Base-by-base conservation (phyloP, 805 yeast genomes). In the Candida rishiriensis region DNA sequence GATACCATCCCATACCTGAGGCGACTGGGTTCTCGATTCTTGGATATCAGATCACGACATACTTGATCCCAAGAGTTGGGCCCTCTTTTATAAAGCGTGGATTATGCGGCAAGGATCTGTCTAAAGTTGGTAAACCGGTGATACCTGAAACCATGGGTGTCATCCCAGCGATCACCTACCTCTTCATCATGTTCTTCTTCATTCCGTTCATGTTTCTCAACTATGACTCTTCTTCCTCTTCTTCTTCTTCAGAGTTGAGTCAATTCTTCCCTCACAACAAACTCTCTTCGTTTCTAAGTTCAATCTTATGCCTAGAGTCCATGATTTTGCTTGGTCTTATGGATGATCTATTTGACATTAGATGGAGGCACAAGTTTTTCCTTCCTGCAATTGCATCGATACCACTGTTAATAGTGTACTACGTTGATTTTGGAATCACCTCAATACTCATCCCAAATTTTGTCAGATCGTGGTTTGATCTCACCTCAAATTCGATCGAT, bases 351-450 rank as follows among this genome's bases (percentile, higher is more conserved):
- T 93, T 93, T 59, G 99, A 93, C 64, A 81, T 93, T 50, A 76
- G 96, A 54, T 93, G 99, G 99, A 75, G 99, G 60, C 96, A 93
- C 69, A 93, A 93, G 71, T 88, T 93, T 68, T 88, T 93, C 57
- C 61, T 93, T 52, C 99, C 99, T 0, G 96, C 96, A 0, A 79
- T 93, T 43, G 97, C 97, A 0, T 83, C 96, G 1, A 80, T 93
- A 36, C 99, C 99, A 5, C 71, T 93, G 54, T 72, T 93, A 46
- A 78, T 91, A 14, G 96, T 93, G 2, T 93, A 93, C 65, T 89
- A 87, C 55, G 88, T 90, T 45, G 97, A 93, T 64, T 91, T 88
- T 64, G 95, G 96, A 47, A 88, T 88, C 35, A 93, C 99, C 0
- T 80, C 84, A 34, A 85, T 93, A 9, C 76, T 88, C 46, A 73